Base-by-base conservation (phyloP, 2,329 filamentous ascomycete genomes). In the Colletotrichum sidae region DNA sequence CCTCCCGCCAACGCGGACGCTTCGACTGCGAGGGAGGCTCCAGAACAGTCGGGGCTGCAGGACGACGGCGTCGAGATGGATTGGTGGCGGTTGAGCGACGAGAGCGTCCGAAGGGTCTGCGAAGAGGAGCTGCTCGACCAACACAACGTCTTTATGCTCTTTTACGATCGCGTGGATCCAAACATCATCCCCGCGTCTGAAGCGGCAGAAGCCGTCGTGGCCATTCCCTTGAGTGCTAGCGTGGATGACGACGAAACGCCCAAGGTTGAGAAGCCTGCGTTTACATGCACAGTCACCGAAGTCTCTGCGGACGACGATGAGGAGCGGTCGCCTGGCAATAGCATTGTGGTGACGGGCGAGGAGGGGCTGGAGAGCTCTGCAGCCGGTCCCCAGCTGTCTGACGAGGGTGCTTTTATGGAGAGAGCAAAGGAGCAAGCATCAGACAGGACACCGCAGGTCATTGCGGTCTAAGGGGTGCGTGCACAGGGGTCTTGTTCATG, bases 51-150 rank as follows among this genome's bases (percentile, higher is more conserved):
- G 5, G 49, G 47, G 38, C 12, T 12, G 3, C 2, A 10, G 6
- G 50, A 50, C 3, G 64, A 67, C 7, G 69, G 68, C 13, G 62
- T 50, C 8, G 74, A 77, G 41, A 81, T 86, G 69, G 86, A 88
- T 65, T 98, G 96, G 96, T 99, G 93, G 90, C 86, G 92, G 13
- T 83, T 98, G 35, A 98, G 95, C 75, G 95, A 98, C 72, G 92
- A 97, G 66, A 90, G 91, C 68, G 94, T 98, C 8, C 87, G 84
- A 67, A 84, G 87, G 69, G 91, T 94, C 33, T 86, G 86, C 17
- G 92, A 97, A 74, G 84, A 90, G 10, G 85, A 86, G 35, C 92
- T 97, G 0, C 80, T 96, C 55, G 84, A 83, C 2, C 90, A 97
- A 70, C 89, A 89, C 0, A 93, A 93, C 2, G 95, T 94, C 0